Base-by-base conservation (phyloP, 2,329 filamentous ascomycete genomes). In the Claviceps sp. region DNA sequence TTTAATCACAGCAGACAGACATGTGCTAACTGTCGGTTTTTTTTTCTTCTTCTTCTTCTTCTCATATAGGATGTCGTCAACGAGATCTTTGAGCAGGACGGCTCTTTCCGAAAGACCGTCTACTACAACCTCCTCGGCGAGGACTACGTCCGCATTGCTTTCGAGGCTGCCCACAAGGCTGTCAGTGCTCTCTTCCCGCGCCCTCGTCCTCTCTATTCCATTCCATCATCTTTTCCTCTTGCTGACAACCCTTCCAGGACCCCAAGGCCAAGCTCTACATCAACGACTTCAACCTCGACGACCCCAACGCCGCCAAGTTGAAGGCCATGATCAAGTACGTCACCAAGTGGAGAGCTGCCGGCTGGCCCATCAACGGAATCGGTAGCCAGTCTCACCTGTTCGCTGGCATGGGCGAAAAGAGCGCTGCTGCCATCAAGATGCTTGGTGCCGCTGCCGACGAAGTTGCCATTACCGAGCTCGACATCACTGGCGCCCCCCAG, bases 211-310 rank as follows among this genome's bases (percentile, higher is more conserved):
- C 26, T 13, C 11, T 9, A n/a, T 9, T 9, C 8, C 8, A 29
- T 26, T 23, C 8, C 44, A n/a, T n/a, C 14, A 1, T 44, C 26
- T 44, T 23, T n/a, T 7, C 22, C 17, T 2, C 14, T 36, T 9
- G 16, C 47, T 42, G 39, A 49, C 23, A 34, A 5, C 1, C 13
- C 14, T n/a, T n/a, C 1, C 16, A 50, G 14, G 85, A 88, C 63
- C 82, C 84, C 2, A 60, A 66, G 52, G 82, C 80, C 2, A 83
- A 83, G 67, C 72, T 88, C 40, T 89, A 86, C 71, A 85, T 88
- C 68, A 89, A 88, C 66, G 84, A 88, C 64, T 79, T 75, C 67
- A 85, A 85, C 69, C 75, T 85, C 50, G 83, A 85, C 67, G 71
- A 66, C 44, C 73, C 81, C 17, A 73, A 59, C 57, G 75, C 76